A percentile compares a stretch with the other conserved stretches of the same genome.
phyloP scores from a whole-genome alignment of 768 basidiomycete genomes.

The Tulasnella sp. region DNA sequence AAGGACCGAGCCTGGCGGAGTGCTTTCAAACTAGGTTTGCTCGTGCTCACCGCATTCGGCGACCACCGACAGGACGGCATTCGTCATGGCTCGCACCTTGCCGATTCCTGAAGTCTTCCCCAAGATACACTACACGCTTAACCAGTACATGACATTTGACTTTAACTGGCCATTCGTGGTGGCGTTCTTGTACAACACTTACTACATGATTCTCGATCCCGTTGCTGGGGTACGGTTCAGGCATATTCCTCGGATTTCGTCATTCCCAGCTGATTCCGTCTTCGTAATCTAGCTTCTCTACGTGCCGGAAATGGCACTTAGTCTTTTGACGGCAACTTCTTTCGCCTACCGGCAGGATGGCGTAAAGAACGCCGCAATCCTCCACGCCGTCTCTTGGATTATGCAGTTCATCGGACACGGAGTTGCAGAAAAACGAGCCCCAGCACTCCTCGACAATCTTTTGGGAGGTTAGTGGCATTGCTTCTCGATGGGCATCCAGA shows the following conservation, averaged over 20 bases:
- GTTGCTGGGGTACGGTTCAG: conserved; percentile 67
- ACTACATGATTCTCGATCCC: conserved; percentile 81
- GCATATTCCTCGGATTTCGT: neutral
- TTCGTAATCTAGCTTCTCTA: conserved; percentile 62
- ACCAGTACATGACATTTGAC: conserved; percentile 64
- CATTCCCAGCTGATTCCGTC: conserved; percentile 11
- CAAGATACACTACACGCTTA: conserved; percentile 46
- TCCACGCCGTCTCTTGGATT: conserved; percentile 78
- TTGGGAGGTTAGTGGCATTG: conserved; percentile 58
- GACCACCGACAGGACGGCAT: conserved; percentile 25
- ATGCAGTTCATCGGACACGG: conserved; percentile 90
- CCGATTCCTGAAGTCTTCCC: conserved; percentile 57
- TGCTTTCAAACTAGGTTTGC: conserved; percentile 35
- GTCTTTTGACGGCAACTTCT: conserved; percentile 67
- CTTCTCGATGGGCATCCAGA: neutral
- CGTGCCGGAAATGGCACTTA: conserved; percentile 61
- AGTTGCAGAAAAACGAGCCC: conserved; percentile 78
- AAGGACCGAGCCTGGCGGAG: conserved; percentile 26
- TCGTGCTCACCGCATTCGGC: neutral
- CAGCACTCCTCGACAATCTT: conserved; percentile 85
- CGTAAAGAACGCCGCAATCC: conserved; percentile 48
- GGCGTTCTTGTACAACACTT: conserved; percentile 57
- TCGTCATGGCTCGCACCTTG: conserved; percentile 35
- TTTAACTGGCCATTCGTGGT: conserved; percentile 61
- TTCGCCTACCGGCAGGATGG: conserved; percentile 51